Base-by-base conservation (phyloP, 202 grass and related monocot genomes). In the Digitaria exilis region DNA sequence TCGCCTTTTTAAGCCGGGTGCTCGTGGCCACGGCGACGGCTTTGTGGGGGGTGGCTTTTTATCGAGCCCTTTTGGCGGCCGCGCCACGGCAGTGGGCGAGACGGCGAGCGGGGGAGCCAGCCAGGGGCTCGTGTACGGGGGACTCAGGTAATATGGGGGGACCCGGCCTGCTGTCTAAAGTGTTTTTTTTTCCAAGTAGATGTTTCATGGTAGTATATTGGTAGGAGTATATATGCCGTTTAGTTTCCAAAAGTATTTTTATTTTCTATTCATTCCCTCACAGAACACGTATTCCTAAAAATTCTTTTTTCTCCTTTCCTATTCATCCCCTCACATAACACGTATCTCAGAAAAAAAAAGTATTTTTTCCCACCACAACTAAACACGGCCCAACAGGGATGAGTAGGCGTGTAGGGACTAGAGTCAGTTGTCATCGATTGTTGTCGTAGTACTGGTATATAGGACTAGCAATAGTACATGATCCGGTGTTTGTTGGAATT, bases 1-100 rank as follows among this genome's bases (percentile, higher is more conserved):
- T 81, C 43, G 75, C 85, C 92, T 91, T 94, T 94, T 94, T 94
- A 89, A 85, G 66, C 89, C 58, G 39, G 65, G 16, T 57, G 75
- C 58, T 61, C 46, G 80, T 79, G 67, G 68, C 59, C 77, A 65
- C 77, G 80, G 73, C 68, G 62, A 73, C 61, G 78, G 63, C 68
- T 84, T 80, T 89, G 55, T 84, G 55, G 21, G 25, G 52, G 69
- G 71, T 50, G 82, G 62, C 85, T 79, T 92, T 88, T 84, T 75
- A 88, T 79, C 86, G 84, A 71, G 88, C 50, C 65, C 80, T 91
- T 88, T 88, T 91, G 62, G 81, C 64, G 78, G 64, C 70, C 55
- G 31, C 49, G 45, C 29, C 69, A 50, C 57, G 48, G 79, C 77
- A 87, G 87, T 85, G 90, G 80, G 52, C 62, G 87, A 84, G 80